Base-by-base conservation (phyloP, 2,329 filamentous ascomycete species). In the Aspergillus fijiensis region DNA sequence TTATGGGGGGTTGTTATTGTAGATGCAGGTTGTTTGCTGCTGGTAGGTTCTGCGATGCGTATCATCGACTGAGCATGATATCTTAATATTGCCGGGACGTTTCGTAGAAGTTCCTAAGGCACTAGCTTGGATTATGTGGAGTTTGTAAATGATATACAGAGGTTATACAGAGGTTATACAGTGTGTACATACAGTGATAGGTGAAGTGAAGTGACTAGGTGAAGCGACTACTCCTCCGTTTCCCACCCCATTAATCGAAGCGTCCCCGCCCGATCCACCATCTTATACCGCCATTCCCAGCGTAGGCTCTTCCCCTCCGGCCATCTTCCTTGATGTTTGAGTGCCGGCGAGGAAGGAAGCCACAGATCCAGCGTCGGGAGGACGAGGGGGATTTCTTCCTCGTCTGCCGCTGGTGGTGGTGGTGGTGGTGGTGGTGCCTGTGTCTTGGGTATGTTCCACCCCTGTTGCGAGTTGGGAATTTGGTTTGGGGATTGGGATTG, bases 261-360 rank as follows among this genome's bases (percentile, higher is more conserved):
- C 27, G 39, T 45, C 1, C 64, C 59, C 52, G 74, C 68, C 23
- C 61, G 65, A 60, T 78, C 75, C 61, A 78, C 63, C 63, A 67
- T 72, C 68, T 77, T 78, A 67, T 74, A 79, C 65, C 67, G 72
- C 70, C 76, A 76, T 58, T 77, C 69, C 69, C 74, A 79, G n/a
- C 63, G 64, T 6, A 78, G 4, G 5, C 11, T 35, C 33, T 35
- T 16, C 33, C 33, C 11, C 2, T 5, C 11, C 33, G 3, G 33
- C 11, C 11, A 16, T 35, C n/a, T n/a, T n/a, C 16, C 12, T 4
- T 1, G 33, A 0, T 35, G 33, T 55, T 53, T 27, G 54, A 67
- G 35, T 5, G 59, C 53, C 19, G 62, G 45, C 42, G 29, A 50
- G 35, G 57, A 60, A 39, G 65, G 62, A 31, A 74, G 35, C 35